Conservation (phyloP, 2,329 filamentous ascomycete species). For the Colletotrichum sp. region DNA sequence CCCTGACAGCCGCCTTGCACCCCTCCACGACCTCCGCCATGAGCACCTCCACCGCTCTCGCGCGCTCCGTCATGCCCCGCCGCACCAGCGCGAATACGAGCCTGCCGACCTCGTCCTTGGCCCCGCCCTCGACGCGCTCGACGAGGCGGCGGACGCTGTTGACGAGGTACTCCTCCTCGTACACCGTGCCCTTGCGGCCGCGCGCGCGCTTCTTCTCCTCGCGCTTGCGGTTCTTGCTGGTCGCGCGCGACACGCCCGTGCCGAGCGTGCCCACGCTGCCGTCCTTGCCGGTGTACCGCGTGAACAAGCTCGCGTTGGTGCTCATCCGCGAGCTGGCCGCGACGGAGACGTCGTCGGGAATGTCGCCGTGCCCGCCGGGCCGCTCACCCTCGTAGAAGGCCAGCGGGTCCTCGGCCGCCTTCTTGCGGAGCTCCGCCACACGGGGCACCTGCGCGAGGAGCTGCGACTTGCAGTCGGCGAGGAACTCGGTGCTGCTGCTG, state of each 20-base stretch:
- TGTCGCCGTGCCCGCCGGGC: constrained; percentile 63
- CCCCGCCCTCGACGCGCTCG: constrained; percentile 75
- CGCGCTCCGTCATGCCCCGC: constrained; percentile 86
- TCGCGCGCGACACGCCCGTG: constrained; percentile 77
- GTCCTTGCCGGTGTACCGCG: constrained; percentile 80
- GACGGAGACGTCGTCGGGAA: constrained; percentile 91
- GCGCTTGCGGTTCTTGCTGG: constrained; percentile 83
- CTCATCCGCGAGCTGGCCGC: constrained; percentile 81
- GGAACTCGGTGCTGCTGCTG: constrained; percentile 83
- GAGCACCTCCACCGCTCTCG: constrained; percentile 75
- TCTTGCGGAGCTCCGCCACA: constrained; percentile 79
- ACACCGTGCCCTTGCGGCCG: constrained; percentile 95
- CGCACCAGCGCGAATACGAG: constrained; percentile 80
- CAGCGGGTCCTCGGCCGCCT: constrained; percentile 84
- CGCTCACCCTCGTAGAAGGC: constrained; percentile 86
- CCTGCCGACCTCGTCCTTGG: constrained; percentile 73
- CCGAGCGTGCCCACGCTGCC: constrained; percentile 70
- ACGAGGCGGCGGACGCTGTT: constrained; percentile 85
- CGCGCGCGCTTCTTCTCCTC: constrained; percentile 95
- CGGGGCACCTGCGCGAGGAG: constrained; percentile 85
- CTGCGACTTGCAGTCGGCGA: constrained; percentile 91
- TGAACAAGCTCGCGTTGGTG: constrained; percentile 89
- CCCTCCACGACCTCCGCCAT: constrained; percentile 76
- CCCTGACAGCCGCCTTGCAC: constrained; percentile 69
- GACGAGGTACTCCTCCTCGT: constrained; percentile 96